Percentiles rank a stretch among this genome's conserved stretches.
Conservation (phyloP, 192 early-diverging fungal species). For the Umbelopsis ramanniana region DNA sequence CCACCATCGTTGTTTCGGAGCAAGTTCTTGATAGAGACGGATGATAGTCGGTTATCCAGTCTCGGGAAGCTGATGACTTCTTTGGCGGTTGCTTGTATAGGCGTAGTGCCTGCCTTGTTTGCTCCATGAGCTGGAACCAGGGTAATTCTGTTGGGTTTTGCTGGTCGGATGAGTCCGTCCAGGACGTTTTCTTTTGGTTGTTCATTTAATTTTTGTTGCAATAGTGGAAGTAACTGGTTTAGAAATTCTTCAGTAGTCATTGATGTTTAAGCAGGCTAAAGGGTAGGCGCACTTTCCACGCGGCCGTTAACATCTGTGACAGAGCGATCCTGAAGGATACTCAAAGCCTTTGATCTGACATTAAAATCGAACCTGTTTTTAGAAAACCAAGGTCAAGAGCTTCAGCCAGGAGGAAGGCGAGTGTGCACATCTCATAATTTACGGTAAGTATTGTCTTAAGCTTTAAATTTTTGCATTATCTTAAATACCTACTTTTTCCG, state of each 20-base stretch:
- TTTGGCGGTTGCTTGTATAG: background rate
- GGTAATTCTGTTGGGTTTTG: background rate
- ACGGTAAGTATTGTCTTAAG: too few relatives aligned
- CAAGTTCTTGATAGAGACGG: background rate
- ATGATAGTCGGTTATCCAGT: background rate
- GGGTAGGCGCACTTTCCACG: too few relatives aligned
- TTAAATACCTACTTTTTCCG: too few relatives aligned
- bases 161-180: background rate
- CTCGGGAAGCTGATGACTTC: background rate
- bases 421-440: too few relatives aligned
- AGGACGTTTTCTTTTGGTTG: background rate
- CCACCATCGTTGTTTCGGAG: background rate
- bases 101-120: background rate
- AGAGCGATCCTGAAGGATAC: too few relatives aligned
- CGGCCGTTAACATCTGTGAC: too few relatives aligned
- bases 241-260: background rate
- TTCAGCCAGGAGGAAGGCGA: too few relatives aligned
- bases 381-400: too few relatives aligned
- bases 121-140: background rate
- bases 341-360: too few relatives aligned
- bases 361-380: too few relatives aligned
- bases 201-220: background rate
- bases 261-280: too few relatives aligned
- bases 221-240: background rate
- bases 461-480: too few relatives aligned